Percentiles rank a stretch among this genome's conserved stretches.
Conservation (phyloP, 192 early-diverging fungal genomes). For the Coemansia sp. region DNA sequence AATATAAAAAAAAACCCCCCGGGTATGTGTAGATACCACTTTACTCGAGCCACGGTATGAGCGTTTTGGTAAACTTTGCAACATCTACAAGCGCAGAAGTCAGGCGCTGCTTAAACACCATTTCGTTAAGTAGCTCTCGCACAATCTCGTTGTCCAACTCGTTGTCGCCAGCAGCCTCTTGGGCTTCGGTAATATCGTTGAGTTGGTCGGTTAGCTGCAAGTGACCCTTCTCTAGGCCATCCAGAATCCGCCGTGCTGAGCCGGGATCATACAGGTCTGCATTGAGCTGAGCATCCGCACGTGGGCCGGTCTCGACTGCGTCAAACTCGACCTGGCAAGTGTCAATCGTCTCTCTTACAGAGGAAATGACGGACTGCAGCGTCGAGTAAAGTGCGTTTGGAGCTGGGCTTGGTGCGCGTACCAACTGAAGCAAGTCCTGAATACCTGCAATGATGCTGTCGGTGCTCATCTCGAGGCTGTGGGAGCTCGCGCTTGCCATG, state of each 20-base stretch:
- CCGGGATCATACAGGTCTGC: slow-evolving; percentile 27
- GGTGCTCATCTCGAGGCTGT: slow-evolving; percentile 51
- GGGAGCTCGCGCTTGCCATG: background rate
- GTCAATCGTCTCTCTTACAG: slow-evolving; percentile 37
- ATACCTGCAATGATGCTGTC: slow-evolving; percentile 54
- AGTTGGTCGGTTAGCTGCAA: slow-evolving; percentile 55
- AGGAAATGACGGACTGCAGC: slow-evolving; percentile 38
- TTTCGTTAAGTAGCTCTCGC: slow-evolving; percentile 60
- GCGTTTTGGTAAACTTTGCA: slow-evolving; percentile 84
- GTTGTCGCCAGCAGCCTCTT: slow-evolving; percentile 47
- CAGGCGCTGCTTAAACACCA: slow-evolving; percentile 79
- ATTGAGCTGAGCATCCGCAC: slow-evolving; percentile 18
- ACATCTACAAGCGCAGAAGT: slow-evolving; percentile 87
- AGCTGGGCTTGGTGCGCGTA: slow-evolving; percentile 35
- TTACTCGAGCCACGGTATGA: slow-evolving; percentile 74
- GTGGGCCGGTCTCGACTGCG: slow-evolving; percentile 13
- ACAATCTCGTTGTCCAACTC: slow-evolving; percentile 57
- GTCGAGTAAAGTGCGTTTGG: slow-evolving; percentile 46
- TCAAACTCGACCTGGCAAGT: slow-evolving; percentile 34
- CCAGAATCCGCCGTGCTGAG: slow-evolving; percentile 29
- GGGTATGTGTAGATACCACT: too few relatives aligned
- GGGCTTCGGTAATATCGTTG: slow-evolving; percentile 57
- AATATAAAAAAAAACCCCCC: too few relatives aligned
- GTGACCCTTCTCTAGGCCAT: slow-evolving; percentile 51
- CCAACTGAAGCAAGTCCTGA: slow-evolving; percentile 49